These are phyloP conservation scores for Kwoniella dendrophila DNA, from an alignment of 768 basidiomycete species.

Conservation along the genomic window DNA sequence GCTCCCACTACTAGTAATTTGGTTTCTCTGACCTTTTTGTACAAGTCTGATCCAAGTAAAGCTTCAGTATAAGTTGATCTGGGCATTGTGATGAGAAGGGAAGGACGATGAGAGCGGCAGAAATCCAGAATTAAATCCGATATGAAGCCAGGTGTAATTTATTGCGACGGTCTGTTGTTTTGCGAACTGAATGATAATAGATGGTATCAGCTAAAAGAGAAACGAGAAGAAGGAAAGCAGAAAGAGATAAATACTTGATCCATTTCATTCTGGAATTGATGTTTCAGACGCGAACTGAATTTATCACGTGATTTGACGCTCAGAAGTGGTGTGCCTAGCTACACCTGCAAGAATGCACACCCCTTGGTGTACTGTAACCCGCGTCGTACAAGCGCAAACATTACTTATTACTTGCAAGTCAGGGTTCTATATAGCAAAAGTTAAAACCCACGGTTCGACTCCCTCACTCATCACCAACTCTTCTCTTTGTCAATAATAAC, in stretches of 20 bases:
- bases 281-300: background rate
- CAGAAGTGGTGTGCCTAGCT: too few relatives aligned
- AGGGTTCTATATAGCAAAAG: background rate
- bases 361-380: background rate
- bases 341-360: too few relatives aligned
- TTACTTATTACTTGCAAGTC: background rate
- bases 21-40: conserved; percentile 56
- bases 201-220: background rate
- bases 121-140: too few relatives aligned
- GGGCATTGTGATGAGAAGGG: conserved; percentile 43
- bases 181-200: background rate
- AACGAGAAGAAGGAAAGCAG: background rate
- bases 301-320: too few relatives aligned
- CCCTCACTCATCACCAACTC: conserved; percentile 5
- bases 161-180: too few relatives aligned
- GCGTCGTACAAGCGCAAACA: conserved; percentile 1
- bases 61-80: conserved; percentile 66
- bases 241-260: background rate
- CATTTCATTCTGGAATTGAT: too few relatives aligned
- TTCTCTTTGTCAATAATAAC: too few relatives aligned
- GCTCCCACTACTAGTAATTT: conserved; percentile 83
- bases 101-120: too few relatives aligned
- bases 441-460: conserved; percentile 15
- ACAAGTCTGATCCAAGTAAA: conserved; percentile 76
- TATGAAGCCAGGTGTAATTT: too few relatives aligned